A percentile compares a stretch with the other conserved stretches of the same genome.
These are phyloP conservation scores for Fusarium caatingaense DNA, from an alignment of 2,329 filamentous ascomycete genomes.

Conservation along the genomic window DNA sequence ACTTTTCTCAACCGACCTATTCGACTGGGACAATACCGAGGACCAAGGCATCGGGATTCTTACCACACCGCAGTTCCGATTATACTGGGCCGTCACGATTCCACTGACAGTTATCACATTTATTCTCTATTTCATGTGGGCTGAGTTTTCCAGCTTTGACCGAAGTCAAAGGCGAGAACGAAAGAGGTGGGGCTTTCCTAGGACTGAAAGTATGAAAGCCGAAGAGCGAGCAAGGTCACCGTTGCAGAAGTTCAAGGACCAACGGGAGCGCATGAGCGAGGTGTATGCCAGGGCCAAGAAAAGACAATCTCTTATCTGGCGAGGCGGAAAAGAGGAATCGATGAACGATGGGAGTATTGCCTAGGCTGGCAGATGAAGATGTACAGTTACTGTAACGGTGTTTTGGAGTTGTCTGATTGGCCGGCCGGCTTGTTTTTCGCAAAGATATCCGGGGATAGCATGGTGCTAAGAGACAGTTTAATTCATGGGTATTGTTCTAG, in stretches of 20 bases:
- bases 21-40: slow-evolving; percentile 49
- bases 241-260: slow-evolving; percentile 29
- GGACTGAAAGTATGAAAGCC: slow-evolving; percentile 28
- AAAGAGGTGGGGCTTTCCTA: slow-evolving; percentile 31
- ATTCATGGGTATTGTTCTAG: slow-evolving; percentile 11
- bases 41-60: slow-evolving; percentile 47
- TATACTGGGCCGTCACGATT: slow-evolving; percentile 57
- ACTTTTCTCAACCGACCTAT: slow-evolving; percentile 53
- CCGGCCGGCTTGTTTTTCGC: neutral
- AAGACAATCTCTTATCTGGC: slow-evolving; percentile 20
- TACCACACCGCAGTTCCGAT: slow-evolving; percentile 51
- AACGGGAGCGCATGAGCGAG: slow-evolving; percentile 24
- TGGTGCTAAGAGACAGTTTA: neutral
- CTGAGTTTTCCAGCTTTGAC: slow-evolving; percentile 48
- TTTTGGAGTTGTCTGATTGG: slow-evolving; percentile 7
- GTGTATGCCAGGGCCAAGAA: slow-evolving; percentile 23
- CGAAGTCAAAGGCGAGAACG: slow-evolving; percentile 27
- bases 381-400: neutral
- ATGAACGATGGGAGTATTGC: neutral
- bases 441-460: neutral
- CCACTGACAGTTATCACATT: slow-evolving; percentile 53
- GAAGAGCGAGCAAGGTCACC: slow-evolving; percentile 21
- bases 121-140: slow-evolving; percentile 50
- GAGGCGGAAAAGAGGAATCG: slow-evolving; percentile 15
- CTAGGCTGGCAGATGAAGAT: neutral